Conservation (phyloP, 805 yeast species). For the Clavispora santaluciae region DNA sequence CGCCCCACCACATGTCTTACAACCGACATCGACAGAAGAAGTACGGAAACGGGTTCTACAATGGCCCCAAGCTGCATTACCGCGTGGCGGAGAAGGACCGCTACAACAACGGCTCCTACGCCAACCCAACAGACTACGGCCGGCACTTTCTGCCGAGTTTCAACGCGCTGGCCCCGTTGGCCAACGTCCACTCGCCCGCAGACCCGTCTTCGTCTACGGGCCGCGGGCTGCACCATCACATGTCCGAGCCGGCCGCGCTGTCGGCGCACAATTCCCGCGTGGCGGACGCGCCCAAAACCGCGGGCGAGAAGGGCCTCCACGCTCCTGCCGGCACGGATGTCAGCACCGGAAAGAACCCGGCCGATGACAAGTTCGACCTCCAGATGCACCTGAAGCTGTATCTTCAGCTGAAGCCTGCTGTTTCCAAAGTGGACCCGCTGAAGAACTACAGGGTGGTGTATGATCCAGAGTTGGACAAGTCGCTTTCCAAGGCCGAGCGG, state of each 20-base stretch:
- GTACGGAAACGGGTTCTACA: neutral
- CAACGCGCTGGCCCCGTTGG: neutral
- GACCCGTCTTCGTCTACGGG: neutral
- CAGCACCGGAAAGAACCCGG: constrained; percentile 27
- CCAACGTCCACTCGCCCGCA: neutral
- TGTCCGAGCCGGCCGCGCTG: neutral
- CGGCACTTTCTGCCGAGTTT: neutral
- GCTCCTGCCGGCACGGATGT: constrained; percentile 30
- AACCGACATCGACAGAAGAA: neutral
- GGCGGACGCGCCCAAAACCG: neutral
- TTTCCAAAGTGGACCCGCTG: constrained; percentile 8
- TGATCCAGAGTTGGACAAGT: constrained; percentile 43
- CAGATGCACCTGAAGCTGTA: constrained; percentile 25
- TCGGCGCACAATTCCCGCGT: neutral
- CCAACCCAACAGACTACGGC: neutral
- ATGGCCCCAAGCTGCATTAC: neutral
- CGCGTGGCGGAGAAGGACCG: neutral
- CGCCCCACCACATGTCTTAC: neutral
- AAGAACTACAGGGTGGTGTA: constrained; percentile 43
- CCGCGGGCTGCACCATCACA: neutral
- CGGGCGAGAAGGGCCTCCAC: neutral
- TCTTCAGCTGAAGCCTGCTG: constrained; percentile 7
- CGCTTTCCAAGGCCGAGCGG: constrained; percentile 27
- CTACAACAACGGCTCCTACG: neutral
- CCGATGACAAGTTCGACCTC: constrained; percentile 25